Conservation (phyloP, 495 filamentous ascomycete genomes). For the Talaromyces proteolyticus region DNA sequence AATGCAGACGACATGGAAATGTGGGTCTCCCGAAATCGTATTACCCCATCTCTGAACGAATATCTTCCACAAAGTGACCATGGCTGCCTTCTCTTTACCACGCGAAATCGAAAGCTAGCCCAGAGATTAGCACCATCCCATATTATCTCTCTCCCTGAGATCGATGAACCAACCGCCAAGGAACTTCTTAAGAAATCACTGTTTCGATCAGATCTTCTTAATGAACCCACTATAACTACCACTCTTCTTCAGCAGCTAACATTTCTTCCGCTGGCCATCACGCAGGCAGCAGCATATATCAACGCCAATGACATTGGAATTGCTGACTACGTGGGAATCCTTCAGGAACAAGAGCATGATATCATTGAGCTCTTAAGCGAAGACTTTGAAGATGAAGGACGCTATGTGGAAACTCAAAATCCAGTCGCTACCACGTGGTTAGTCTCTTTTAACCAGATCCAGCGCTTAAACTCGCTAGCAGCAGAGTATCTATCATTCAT, state of each 20-base stretch:
- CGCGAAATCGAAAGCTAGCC: conserved; percentile 15
- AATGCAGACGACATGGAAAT: conserved; percentile 15
- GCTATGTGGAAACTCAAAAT: conserved; percentile 30
- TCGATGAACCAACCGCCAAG: conserved; percentile 16
- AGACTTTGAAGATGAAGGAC: conserved; percentile 30
- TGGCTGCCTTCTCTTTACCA: conserved; percentile 17
- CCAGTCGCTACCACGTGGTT: conserved; percentile 42
- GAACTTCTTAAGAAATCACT: conserved; percentile 16
- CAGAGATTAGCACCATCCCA: conserved; percentile 7
- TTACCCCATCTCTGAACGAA: conserved; percentile 6
- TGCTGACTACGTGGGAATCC: conserved; percentile 29
- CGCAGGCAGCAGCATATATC: conserved; percentile 40
- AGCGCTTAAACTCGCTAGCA: conserved; percentile 16
- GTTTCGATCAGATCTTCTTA: conserved; percentile 7
- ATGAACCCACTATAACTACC: conserved; percentile 1
- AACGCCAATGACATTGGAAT: conserved; percentile 26
- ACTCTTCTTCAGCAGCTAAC: conserved; percentile 25
- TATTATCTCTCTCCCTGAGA: conserved; percentile 14
- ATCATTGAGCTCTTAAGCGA: conserved; percentile 24
- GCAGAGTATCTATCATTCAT: conserved; percentile 30
- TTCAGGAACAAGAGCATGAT: conserved; percentile 22
- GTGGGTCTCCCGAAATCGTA: no score
- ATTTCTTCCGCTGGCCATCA: conserved; percentile 39
- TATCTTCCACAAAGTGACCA: conserved; percentile 5
- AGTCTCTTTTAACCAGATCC: conserved; percentile 40